Conservation (phyloP, 352 stramenopile genomes). For the Pythium rishiriense region DNA sequence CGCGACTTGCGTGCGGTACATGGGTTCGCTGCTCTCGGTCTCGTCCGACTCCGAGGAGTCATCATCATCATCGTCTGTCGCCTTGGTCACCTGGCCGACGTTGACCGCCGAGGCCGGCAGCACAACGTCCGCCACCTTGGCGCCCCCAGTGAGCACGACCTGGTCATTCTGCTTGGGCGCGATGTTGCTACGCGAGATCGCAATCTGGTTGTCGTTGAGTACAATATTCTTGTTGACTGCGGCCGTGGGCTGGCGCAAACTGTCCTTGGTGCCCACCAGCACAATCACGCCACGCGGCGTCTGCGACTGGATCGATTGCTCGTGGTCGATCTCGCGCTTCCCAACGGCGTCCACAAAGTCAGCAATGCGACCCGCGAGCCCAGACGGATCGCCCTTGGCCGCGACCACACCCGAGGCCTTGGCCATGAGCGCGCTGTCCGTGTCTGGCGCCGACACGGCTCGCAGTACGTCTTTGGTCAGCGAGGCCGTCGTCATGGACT, state of each 20-base stretch:
- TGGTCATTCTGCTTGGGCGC: constrained; percentile 22
- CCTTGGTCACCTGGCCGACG: constrained; percentile 8
- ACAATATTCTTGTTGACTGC: constrained; percentile 33
- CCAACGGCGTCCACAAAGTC: constrained; percentile 29
- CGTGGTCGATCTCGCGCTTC: constrained; percentile 14
- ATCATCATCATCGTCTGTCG: neutral
- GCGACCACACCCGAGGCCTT: constrained; percentile 33
- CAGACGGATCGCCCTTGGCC: constrained; percentile 23
- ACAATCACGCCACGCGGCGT: constrained; percentile 17
- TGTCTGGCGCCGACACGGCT: constrained; percentile 23
- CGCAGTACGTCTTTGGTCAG: constrained; percentile 22
- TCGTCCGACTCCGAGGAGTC: neutral
- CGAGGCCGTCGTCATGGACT: constrained; percentile 8
- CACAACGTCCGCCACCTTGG: constrained; percentile 19
- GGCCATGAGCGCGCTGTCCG: constrained; percentile 29
- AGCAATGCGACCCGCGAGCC: constrained; percentile 19
- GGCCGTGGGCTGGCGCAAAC: constrained; percentile 25
- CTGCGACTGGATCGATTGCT: constrained; percentile 23
- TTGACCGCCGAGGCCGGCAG: constrained; percentile 1
- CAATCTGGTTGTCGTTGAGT: constrained; percentile 27
- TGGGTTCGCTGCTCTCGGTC: constrained; percentile 5
- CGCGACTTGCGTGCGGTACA: constrained; percentile 14
- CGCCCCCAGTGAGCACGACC: constrained; percentile 15
- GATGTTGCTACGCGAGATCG: constrained; percentile 10
- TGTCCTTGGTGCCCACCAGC: constrained; percentile 28